phyloP scores from a whole-genome alignment of 1,139 yeast genomes.

The Nadsonia commutata region DNA sequence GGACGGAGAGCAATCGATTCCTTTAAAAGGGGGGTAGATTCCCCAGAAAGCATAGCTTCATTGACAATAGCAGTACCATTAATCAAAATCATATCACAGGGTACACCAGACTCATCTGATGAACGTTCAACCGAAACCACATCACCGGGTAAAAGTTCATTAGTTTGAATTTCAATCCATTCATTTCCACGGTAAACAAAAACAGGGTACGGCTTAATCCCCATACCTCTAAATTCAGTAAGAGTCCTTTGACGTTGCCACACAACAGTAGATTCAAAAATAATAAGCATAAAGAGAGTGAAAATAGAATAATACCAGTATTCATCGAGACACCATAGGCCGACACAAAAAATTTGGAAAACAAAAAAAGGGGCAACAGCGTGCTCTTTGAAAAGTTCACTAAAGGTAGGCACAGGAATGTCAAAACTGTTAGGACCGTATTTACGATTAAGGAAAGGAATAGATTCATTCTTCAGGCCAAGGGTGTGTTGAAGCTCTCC shows the following conservation, averaged over 20 bases:
- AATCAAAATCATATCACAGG: conserved; percentile 82
- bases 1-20: conserved; percentile 86
- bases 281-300: conserved; percentile 79
- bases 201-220: conserved; percentile 77
- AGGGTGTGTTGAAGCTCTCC: conserved; percentile 41
- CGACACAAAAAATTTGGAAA: conserved; percentile 90
- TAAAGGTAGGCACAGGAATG: conserved; percentile 85
- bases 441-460: conserved; percentile 39
- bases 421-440: conserved; percentile 84
- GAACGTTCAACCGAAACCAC: conserved; percentile 79
- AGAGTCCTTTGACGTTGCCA: conserved; percentile 84
- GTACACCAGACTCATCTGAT: conserved; percentile 79
- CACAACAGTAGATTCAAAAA: conserved; percentile 90
- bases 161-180: conserved; percentile 63
- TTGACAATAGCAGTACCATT: conserved; percentile 89
- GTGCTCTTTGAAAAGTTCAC: conserved; percentile 87
- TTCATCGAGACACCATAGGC: conserved; percentile 92
- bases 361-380: conserved; percentile 98
- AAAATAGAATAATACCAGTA: conserved; percentile 93
- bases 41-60: conserved; percentile 98
- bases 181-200: conserved; percentile 53
- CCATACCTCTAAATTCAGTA: conserved; percentile 94
- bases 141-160: conserved; percentile 82
- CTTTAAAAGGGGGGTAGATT: conserved; percentile 88
- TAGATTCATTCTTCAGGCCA: conserved; percentile 43